A percentile compares a stretch with the other conserved stretches of the same genome.
Conservation (phyloP, 352 stramenopile genomes). For the Globisporangium alternatum region DNA sequence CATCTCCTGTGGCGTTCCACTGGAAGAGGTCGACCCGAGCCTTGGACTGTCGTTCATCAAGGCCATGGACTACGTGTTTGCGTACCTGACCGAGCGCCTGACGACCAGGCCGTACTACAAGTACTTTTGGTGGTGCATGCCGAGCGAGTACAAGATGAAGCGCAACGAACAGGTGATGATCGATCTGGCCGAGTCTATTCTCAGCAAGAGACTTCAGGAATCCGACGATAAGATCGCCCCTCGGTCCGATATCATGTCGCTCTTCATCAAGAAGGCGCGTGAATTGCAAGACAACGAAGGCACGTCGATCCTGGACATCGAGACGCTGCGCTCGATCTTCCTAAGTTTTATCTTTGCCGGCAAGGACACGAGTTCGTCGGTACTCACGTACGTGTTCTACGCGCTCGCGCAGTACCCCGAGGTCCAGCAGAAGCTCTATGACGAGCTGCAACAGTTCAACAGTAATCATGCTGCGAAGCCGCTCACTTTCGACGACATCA, state of each 20-base stretch:
- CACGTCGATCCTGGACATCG: neutral
- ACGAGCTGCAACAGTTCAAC: slow-evolving; percentile 25
- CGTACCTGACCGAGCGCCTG: neutral
- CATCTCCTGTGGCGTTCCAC: neutral
- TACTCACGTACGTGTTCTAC: slow-evolving; percentile 43
- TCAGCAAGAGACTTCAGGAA: slow-evolving; percentile 36
- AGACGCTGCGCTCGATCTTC: slow-evolving; percentile 9
- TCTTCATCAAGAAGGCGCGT: slow-evolving; percentile 52
- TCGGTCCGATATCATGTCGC: slow-evolving; percentile 41
- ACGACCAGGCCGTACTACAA: slow-evolving; percentile 53
- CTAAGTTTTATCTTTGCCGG: slow-evolving; percentile 1
- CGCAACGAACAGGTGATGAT: slow-evolving; percentile 22
- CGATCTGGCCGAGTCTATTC: slow-evolving; percentile 38
- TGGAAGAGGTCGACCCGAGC: neutral
- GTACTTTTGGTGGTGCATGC: slow-evolving; percentile 52
- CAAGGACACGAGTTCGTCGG: neutral
- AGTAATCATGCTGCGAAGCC: neutral
- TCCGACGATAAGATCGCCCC: slow-evolving; percentile 23
- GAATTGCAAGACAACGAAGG: slow-evolving; percentile 16
- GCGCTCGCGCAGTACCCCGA: slow-evolving; percentile 50
- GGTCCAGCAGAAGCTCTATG: slow-evolving; percentile 44
- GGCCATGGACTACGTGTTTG: slow-evolving; percentile 5
- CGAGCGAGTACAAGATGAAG: slow-evolving; percentile 44
- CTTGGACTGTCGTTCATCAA: neutral
- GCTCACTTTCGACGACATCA: slow-evolving; percentile 48